Evolutionary conservation across 139 green algal species (phyloP).

Genomic region (Picochlorum sp.): DNA sequence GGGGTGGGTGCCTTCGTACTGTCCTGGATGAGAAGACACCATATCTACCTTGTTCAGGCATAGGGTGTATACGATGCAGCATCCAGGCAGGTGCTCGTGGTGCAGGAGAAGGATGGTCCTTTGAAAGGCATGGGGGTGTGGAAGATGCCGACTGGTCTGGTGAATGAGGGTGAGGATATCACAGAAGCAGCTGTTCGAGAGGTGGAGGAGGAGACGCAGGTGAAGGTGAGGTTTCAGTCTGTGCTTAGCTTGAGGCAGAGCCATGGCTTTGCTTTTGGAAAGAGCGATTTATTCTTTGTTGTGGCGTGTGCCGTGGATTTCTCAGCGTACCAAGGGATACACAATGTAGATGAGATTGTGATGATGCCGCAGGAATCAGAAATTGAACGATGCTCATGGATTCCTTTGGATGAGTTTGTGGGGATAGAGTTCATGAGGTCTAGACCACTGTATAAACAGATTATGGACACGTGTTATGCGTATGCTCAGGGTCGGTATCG

Average conservation of each 20-base stretch:
- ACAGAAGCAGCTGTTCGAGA: conserved; percentile 49
- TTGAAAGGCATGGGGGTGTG: conserved; percentile 65
- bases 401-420: conserved; percentile 51
- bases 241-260: conserved; percentile 67
- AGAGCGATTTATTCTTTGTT: conserved; percentile 74
- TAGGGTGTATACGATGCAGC: conserved; percentile 64
- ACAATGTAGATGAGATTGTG: conserved; percentile 22
- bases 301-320: conserved; percentile 3
- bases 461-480: conserved; percentile 10
- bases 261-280: conserved; percentile 71
- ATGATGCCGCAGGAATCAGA: conserved; percentile 51
- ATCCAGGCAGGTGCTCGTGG: conserved; percentile 53
- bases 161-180: conserved; percentile 52
- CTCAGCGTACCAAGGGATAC: conserved; percentile 18
- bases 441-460: conserved; percentile 9
- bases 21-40: no score
- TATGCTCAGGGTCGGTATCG: conserved; percentile 19
- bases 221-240: conserved; percentile 34
- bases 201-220: conserved; percentile 59
- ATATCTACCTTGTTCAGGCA: no score
- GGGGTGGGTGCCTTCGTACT: conserved; percentile 76
- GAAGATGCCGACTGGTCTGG: conserved; percentile 76
- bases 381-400: conserved; percentile 48
- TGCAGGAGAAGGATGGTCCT: conserved; percentile 65
- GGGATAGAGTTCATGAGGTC: conserved; percentile 15